Conservation (phyloP, 768 basidiomycete genomes). For the Boletales sp. region DNA sequence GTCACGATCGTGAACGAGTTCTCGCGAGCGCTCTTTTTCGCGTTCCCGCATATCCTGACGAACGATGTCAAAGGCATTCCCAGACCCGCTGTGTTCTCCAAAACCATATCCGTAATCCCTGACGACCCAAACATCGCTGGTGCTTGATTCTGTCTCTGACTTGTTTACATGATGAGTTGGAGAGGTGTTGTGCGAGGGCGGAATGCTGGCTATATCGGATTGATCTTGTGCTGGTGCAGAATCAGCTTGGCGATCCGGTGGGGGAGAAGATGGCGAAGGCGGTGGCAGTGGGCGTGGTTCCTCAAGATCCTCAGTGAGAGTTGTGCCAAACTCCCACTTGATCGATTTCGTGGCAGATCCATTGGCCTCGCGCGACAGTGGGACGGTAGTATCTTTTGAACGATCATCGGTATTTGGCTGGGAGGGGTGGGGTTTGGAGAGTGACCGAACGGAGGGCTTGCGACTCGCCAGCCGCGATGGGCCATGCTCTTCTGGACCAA, state of each 20-base stretch:
- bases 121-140: constrained; percentile 48
- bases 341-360: constrained; percentile 12
- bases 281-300: neutral
- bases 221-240: neutral
- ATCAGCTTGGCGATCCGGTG: neutral
- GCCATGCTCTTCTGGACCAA: constrained; percentile 36
- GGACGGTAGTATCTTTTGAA: neutral
- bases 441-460: constrained; percentile 22
- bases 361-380: constrained; percentile 6
- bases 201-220: neutral
- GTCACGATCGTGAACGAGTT: constrained; percentile 14
- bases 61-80: constrained; percentile 28
- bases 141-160: constrained; percentile 13
- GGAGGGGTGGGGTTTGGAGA: constrained; percentile 9
- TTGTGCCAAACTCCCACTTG: constrained; percentile 62
- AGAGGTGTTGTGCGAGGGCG: neutral
- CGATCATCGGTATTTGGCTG: neutral
- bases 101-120: constrained; percentile 66
- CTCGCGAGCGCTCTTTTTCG: constrained; percentile 16
- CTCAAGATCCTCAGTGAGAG: constrained; percentile 16
- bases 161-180: constrained; percentile 4
- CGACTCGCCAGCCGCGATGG: constrained; percentile 23
- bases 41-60: constrained; percentile 31
- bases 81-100: constrained; percentile 41
- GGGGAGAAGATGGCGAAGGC: neutral